A percentile compares a stretch with the other conserved stretches of the same genome.
These are phyloP conservation scores for Trichomonascus vanleenenianus DNA, from an alignment of 805 yeast genomes.

Conservation along the genomic window DNA sequence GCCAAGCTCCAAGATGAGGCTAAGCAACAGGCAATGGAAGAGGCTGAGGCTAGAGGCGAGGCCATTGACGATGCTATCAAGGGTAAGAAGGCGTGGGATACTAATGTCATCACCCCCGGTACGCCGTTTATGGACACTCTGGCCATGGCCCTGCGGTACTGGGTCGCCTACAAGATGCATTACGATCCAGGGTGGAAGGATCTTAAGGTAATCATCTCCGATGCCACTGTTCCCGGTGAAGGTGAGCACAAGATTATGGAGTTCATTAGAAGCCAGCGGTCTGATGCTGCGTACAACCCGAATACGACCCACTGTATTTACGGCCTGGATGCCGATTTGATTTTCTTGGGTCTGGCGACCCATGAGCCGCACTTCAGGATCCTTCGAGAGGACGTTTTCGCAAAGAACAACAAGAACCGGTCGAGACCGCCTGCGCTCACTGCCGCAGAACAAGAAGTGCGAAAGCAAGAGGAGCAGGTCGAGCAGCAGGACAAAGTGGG, in stretches of 20 bases:
- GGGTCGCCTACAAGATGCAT: constrained; percentile 85
- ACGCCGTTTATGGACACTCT: constrained; percentile 94
- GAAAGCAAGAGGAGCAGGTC: constrained; percentile 31
- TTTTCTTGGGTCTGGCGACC: constrained; percentile 90
- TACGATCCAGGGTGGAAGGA: constrained; percentile 92
- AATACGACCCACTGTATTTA: constrained; percentile 94
- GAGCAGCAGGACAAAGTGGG: constrained; percentile 51
- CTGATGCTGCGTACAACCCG: constrained; percentile 81
- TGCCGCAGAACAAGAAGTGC: constrained; percentile 44
- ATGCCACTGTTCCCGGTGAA: constrained; percentile 97
- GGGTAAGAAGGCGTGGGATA: constrained; percentile 76
- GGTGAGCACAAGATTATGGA: constrained; percentile 99
- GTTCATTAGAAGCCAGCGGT: constrained; percentile 82
- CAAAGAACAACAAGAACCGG: constrained; percentile 45
- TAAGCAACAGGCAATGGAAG: constrained; percentile 49
- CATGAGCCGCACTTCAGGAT: constrained; percentile 97
- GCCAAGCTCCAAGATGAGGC: constrained; percentile 95
- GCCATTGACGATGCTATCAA: constrained; percentile 68
- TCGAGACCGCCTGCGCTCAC: constrained; percentile 41
- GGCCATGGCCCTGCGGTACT: constrained; percentile 75
- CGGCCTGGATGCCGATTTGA: constrained; percentile 96
- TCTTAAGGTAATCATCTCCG: constrained; percentile 83
- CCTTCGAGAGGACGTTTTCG: constrained; percentile 93
- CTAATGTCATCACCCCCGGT: constrained; percentile 97
- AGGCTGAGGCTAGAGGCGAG: constrained; percentile 55